phyloP scores from a whole-genome alignment of 139 green algal genomes.

The Closterium sp. region DNA sequence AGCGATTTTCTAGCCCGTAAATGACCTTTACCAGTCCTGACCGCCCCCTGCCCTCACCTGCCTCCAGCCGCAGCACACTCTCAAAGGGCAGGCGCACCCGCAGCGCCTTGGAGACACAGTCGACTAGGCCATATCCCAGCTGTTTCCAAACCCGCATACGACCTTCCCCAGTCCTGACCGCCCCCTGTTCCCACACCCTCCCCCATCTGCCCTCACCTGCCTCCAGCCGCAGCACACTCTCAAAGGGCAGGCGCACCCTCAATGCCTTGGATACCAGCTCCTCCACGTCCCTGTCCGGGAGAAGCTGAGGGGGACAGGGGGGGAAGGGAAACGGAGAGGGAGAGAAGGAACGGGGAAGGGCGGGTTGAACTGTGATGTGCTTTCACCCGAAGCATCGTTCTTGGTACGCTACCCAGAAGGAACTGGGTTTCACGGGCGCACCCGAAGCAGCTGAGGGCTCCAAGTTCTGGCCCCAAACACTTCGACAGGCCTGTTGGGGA shows the following conservation, averaged over 20 bases:
- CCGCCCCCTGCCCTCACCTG: neutral
- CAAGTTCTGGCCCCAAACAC: too few relatives aligned
- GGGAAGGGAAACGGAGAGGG: too few relatives aligned
- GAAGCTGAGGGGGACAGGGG: neutral
- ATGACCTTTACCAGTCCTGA: too few relatives aligned
- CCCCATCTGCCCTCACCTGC: neutral
- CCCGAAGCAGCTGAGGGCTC: too few relatives aligned
- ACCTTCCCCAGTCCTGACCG: constrained; percentile 1
- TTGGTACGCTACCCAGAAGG: too few relatives aligned
- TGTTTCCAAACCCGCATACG: neutral
- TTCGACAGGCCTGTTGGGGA: neutral
- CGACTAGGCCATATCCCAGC: too few relatives aligned
- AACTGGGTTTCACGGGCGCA: too few relatives aligned
- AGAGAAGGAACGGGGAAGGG: too few relatives aligned
- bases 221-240: constrained; percentile 28
- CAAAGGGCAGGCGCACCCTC: constrained; percentile 32
- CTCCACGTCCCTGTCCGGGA: neutral
- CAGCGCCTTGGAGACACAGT: too few relatives aligned
- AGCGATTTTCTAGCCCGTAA: too few relatives aligned
- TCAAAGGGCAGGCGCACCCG: constrained; percentile 22
- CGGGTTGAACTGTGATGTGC: too few relatives aligned
- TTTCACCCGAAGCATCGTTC: too few relatives aligned
- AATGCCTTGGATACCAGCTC: constrained; percentile 23
- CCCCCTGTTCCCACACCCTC: neutral
- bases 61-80: constrained; percentile 20